Evolutionary conservation across 164 flowering plant genomes (phyloP).

Genomic region (Kingdonia uniflora): DNA sequence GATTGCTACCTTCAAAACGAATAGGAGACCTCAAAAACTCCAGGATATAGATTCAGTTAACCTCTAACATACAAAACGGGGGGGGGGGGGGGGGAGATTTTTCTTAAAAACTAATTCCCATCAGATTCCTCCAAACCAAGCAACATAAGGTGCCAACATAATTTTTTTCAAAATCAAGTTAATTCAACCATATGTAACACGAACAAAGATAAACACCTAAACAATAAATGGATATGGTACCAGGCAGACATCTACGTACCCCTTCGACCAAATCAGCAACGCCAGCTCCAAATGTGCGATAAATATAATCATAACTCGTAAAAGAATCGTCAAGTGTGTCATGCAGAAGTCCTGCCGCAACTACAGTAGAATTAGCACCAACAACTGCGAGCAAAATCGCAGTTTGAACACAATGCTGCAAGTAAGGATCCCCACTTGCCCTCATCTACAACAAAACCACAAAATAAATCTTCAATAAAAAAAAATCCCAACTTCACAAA

Average conservation of each 20-base stretch:
- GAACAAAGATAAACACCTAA: neutral
- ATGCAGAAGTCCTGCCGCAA: slow-evolving; percentile 92
- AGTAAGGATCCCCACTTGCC: slow-evolving; percentile 90
- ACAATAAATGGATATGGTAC: neutral
- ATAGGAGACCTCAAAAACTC: too few species aligned
- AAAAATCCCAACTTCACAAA: neutral
- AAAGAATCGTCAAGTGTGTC: slow-evolving; percentile 88
- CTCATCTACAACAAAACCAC: slow-evolving; percentile 43
- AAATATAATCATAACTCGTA: slow-evolving; percentile 50
- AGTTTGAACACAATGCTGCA: slow-evolving; percentile 94
- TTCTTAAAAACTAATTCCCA: too few species aligned
- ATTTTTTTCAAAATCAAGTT: too few species aligned
- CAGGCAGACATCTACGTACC: slow-evolving; percentile 38
- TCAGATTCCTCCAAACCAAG: too few species aligned
- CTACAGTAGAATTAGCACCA: slow-evolving; percentile 84
- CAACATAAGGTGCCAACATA: too few species aligned
- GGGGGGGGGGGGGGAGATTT: too few species aligned
- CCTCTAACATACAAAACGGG: too few species aligned
- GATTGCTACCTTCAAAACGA: too few species aligned
- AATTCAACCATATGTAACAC: neutral
- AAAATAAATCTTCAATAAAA: slow-evolving; percentile 2
- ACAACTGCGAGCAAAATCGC: slow-evolving; percentile 66
- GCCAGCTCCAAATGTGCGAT: slow-evolving; percentile 56
- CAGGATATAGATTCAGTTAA: too few species aligned
- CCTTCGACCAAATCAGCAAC: slow-evolving; percentile 90